Evolutionary conservation across 1,284 basidiomycete species (phyloP).

Genomic region (Ganoderma lucidum): DNA sequence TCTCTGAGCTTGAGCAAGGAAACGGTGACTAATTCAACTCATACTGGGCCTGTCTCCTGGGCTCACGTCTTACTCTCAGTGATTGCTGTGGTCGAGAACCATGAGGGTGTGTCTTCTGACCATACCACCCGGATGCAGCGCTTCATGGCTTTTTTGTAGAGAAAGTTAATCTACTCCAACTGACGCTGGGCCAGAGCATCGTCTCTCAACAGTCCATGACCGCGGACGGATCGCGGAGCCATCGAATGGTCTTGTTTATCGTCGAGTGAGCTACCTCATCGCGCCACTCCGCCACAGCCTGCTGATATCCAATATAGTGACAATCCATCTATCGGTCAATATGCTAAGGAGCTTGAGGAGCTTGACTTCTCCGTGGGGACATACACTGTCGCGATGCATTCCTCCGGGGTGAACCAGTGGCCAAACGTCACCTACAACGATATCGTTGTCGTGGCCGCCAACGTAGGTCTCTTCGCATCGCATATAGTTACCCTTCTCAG

Average conservation of each 20-base stretch:
- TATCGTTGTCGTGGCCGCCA: slow-evolving; percentile 31
- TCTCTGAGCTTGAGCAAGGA: slow-evolving; percentile 3
- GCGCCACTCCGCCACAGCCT: not conserved
- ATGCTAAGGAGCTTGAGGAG: slow-evolving; percentile 24
- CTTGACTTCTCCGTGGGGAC: slow-evolving; percentile 28
- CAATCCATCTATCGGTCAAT: slow-evolving; percentile 26
- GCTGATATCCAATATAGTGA: slow-evolving; percentile 20
- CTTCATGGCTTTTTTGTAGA: slow-evolving; percentile 10
- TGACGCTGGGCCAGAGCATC: slow-evolving; percentile 20
- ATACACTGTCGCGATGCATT: slow-evolving; percentile 31
- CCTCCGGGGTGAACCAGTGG: slow-evolving; percentile 26
- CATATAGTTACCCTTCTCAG: not conserved
- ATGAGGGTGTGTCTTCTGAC: slow-evolving; percentile 18
- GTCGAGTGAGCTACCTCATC: slow-evolving; percentile 26
- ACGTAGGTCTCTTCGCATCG: slow-evolving; percentile 11
- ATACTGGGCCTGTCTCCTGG: not conserved
- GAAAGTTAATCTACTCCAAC: slow-evolving; percentile 22
- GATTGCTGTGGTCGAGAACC: slow-evolving; percentile 23
- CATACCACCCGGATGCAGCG: not conserved
- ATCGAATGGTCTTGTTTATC: slow-evolving; percentile 30
- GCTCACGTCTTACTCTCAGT: slow-evolving; percentile 11
- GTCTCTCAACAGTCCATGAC: slow-evolving; percentile 19
- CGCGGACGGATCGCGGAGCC: slow-evolving; percentile 14
- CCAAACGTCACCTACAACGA: slow-evolving; percentile 29
- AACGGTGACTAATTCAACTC: slow-evolving; percentile 13